phyloP scores from a whole-genome alignment of 2,329 filamentous ascomycete genomes.

The Exophiala sp. region DNA sequence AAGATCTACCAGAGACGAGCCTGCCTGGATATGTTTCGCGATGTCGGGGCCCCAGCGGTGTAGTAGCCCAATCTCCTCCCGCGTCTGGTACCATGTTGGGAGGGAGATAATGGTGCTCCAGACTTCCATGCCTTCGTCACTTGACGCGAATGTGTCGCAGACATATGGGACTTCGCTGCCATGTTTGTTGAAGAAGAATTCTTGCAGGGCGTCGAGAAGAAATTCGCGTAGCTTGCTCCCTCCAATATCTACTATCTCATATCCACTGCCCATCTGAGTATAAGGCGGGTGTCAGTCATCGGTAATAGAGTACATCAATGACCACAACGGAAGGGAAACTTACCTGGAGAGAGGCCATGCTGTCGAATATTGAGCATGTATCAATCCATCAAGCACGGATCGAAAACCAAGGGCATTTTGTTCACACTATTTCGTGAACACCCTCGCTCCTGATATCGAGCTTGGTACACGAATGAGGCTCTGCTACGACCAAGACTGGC shows the following conservation, averaged over 20 bases:
- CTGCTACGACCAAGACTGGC: background rate
- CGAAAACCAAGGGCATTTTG: too few relatives aligned
- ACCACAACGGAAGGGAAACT: too few relatives aligned
- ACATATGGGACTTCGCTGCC: background rate
- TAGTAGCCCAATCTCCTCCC: background rate
- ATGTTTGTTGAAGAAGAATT: background rate
- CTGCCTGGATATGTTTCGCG: background rate
- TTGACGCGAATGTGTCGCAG: background rate
- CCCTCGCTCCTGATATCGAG: too few relatives aligned
- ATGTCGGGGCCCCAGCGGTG: background rate
- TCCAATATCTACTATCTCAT: background rate
- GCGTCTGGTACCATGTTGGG: background rate
- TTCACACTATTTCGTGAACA: too few relatives aligned
- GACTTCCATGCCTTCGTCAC: background rate
- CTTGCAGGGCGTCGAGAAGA: background rate
- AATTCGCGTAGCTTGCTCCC: background rate
- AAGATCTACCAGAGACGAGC: background rate
- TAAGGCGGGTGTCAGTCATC: too few relatives aligned
- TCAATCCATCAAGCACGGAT: too few relatives aligned
- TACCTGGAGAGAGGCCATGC: too few relatives aligned
- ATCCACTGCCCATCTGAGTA: background rate
- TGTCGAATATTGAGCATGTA: too few relatives aligned
- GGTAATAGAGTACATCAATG: too few relatives aligned
- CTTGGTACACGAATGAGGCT: background rate
- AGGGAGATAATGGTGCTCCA: background rate